Evolutionary conservation across 345 rosid genomes (phyloP), one percentile per base, ranked within the genome.

Genomic region (Gossypium arboreum): DNA sequence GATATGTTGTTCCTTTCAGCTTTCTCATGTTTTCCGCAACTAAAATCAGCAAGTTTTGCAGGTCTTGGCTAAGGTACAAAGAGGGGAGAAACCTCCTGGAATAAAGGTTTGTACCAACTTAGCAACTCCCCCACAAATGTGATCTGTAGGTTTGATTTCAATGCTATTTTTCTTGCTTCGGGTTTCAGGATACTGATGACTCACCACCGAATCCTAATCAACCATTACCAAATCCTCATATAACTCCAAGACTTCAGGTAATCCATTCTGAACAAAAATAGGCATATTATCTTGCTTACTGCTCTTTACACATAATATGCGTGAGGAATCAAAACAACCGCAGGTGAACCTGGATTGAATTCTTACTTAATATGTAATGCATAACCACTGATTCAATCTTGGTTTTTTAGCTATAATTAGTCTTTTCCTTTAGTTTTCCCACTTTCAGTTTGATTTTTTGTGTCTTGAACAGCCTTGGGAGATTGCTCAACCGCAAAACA

Each of bases 31-130:
- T 47, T 43, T 48, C 17, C 59, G 11, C 7, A 6, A 10, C 43
- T 76, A 29, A 71, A 71, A 16, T 16, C 41, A 3, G 60, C 43
- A 51, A 24, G 43, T 41, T 74, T 29, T 44, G 65, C 75, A 79
- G 71, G 69, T 79, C 58, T 11, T 62, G 81, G 75, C 59, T 25
- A 79, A 61, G 78, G 15, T 69, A 44, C 75, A 69, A 54, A 74
- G 81, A 79, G 66, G 78, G 24, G 75, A 74, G 65, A 73, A 56
- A 50, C 81, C 75, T 7, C 74, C 78, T 70, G 78, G 81, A 70
- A 55, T 79, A 27, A 74, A 70, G 51, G 78, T 75, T 2, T 11
- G 75, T 1, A 51, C 16, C 16, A 3, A 24, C 43, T 12, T 27
- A 60, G 41, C 55, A 47, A 15, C 71, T 45, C 56, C 39, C 71